phyloP scores from a whole-genome alignment of 2,329 filamentous ascomycete species.

The Colletotrichum sp. region DNA sequence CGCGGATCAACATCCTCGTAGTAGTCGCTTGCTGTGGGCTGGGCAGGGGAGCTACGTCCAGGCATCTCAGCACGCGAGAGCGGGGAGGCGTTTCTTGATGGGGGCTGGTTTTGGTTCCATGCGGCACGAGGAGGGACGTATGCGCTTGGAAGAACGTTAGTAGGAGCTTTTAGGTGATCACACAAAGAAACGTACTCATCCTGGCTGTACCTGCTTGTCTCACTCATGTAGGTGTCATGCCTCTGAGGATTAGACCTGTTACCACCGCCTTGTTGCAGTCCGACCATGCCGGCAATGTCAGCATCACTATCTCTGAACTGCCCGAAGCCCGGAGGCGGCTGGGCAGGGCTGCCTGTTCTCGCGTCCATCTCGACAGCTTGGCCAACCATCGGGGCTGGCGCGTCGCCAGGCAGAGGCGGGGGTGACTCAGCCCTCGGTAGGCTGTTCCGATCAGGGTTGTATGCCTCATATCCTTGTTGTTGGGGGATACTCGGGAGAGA shows the following conservation, averaged over 20 bases:
- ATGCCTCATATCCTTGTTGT: conserved; percentile 42
- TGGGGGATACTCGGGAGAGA: conserved; percentile 39
- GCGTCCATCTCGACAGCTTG: conserved; percentile 85
- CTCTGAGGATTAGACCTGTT: conserved; percentile 33
- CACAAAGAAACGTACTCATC: conserved; percentile 66
- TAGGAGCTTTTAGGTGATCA: conserved; percentile 24
- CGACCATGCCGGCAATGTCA: conserved; percentile 77
- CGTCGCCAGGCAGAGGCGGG: conserved; percentile 60
- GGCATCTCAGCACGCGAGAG: conserved; percentile 42
- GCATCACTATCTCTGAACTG: conserved; percentile 68
- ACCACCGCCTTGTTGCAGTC: conserved; percentile 63
- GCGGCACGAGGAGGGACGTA: conserved; percentile 61
- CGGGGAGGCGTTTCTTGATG: conserved; percentile 52
- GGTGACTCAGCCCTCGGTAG: conserved; percentile 68
- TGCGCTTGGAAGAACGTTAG: conserved; percentile 44
- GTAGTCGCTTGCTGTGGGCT: conserved; percentile 59
- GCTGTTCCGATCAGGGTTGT: conserved; percentile 44
- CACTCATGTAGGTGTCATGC: conserved; percentile 62
- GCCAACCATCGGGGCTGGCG: conserved; percentile 50
- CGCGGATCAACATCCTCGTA: conserved; percentile 94
- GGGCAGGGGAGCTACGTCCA: conserved; percentile 35
- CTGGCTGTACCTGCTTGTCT: conserved; percentile 74
- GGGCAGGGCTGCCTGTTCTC: conserved; percentile 57
- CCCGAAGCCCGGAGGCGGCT: conserved; percentile 44
- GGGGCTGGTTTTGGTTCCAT: conserved; percentile 55